Evolutionary conservation across 768 basidiomycete genomes (phyloP).

Genomic region (Suillus clintonianus): DNA sequence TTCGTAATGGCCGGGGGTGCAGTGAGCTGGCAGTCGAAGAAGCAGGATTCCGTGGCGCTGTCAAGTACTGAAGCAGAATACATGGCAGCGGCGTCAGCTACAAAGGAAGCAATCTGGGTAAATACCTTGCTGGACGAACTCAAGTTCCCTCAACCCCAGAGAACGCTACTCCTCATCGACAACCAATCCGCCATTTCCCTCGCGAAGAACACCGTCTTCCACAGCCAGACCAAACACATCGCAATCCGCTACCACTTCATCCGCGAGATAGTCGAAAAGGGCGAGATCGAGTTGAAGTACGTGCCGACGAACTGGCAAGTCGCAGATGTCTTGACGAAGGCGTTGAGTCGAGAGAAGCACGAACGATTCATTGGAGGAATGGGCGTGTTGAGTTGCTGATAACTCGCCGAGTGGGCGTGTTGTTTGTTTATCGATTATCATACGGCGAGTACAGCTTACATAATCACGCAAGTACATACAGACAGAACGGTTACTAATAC

Average conservation of each 20-base stretch:
- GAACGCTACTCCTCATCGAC: conserved; percentile 14
- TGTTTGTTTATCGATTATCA: neutral
- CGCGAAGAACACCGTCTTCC: neutral
- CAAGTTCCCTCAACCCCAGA: conserved; percentile 5
- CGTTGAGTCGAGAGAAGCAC: neutral
- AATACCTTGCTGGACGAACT: conserved; percentile 20
- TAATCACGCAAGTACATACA: neutral
- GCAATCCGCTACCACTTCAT: conserved; percentile 5
- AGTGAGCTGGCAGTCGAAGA: conserved; percentile 36
- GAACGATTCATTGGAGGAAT: neutral
- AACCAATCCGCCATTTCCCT: conserved; percentile 2
- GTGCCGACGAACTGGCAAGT: neutral
- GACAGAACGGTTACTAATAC: neutral
- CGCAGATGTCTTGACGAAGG: neutral
- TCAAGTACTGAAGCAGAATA: conserved; percentile 46
- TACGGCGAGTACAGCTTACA: neutral
- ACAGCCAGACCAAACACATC: conserved; percentile 5
- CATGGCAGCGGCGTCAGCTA: conserved; percentile 36
- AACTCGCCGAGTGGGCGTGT: neutral
- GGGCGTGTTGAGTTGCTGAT: too few relatives aligned
- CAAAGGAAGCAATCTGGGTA: conserved; percentile 28
- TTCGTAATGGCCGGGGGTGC: conserved; percentile 35
- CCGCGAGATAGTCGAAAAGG: neutral
- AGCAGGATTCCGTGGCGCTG: conserved; percentile 16
- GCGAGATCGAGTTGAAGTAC: neutral